Conservation (phyloP, 2,329 filamentous ascomycete species). For the Aspergillus brunneoviolaceus region DNA sequence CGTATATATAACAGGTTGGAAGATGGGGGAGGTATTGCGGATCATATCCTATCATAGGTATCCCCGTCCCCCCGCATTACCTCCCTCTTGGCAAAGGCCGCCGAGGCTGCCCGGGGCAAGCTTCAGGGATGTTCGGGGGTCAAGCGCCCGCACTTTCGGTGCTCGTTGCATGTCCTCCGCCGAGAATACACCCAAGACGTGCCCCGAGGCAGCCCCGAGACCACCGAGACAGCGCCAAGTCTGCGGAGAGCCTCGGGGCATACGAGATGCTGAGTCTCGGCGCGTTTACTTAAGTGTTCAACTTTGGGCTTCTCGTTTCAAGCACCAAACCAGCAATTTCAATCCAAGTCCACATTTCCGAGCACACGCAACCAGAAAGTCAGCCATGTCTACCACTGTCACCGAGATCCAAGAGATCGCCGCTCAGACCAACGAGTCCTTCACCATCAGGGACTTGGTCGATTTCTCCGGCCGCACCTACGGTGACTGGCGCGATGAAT, state of each 20-base stretch:
- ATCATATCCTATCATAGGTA: not conserved
- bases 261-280: not conserved
- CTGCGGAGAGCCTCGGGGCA: not conserved
- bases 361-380: not conserved
- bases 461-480: conserved; percentile 18
- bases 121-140: conserved; percentile 1
- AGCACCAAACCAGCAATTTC: not conserved
- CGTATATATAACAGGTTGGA: not conserved
- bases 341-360: too few relatives aligned
- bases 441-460: conserved; percentile 12
- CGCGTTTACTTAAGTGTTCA: conserved; percentile 10
- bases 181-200: not conserved
- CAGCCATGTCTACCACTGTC: conserved; percentile 17
- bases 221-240: too few relatives aligned
- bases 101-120: not conserved
- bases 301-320: conserved; percentile 1
- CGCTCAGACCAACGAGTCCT: conserved; percentile 11
- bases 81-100: too few relatives aligned
- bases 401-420: conserved; percentile 8
- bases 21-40: not conserved
- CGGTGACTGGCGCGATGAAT: conserved; percentile 46
- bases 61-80: too few relatives aligned
- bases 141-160: conserved; percentile 6
- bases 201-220: not conserved
- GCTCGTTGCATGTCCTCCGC: not conserved